Evolutionary conservation across 2,329 filamentous ascomycete genomes (phyloP).

Genomic region (Ophiostoma sp.): DNA sequence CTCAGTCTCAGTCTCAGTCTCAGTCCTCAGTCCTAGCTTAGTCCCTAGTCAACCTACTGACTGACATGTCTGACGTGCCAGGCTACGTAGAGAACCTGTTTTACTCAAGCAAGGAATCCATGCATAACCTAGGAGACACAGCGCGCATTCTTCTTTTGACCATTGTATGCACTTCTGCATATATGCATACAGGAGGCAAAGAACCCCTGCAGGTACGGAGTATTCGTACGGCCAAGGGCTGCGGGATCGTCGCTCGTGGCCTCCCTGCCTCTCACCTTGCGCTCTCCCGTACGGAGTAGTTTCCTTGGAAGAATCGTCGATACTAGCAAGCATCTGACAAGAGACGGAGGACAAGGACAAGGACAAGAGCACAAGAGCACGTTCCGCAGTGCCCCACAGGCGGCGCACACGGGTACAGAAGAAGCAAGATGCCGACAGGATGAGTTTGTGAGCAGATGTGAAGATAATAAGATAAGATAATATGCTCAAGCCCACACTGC

Average conservation of each 20-base stretch:
- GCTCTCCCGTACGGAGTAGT: background rate
- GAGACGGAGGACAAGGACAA: background rate
- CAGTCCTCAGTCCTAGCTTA: no score
- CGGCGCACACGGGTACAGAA: background rate
- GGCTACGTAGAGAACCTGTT: background rate
- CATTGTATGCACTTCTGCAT: background rate
- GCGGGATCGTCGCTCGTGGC: conserved; percentile 9
- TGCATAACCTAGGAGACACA: conserved; percentile 7
- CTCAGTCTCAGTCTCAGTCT: no score
- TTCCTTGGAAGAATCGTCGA: conserved; percentile 7
- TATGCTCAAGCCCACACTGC: background rate
- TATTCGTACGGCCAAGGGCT: background rate
- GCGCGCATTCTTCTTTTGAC: background rate
- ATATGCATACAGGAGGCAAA: background rate
- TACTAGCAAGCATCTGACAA: background rate
- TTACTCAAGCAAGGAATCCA: conserved; percentile 8
- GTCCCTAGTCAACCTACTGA: no score
- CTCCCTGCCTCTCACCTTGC: background rate
- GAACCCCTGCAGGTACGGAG: background rate
- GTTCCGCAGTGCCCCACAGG: background rate
- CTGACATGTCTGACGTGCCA: conserved; percentile 10
- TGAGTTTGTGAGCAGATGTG: background rate
- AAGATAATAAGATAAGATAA: background rate
- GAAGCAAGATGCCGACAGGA: background rate
- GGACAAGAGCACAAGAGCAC: background rate